Evolutionary conservation across 176 grass and related monocot genomes (phyloP), one percentile per base, ranked within the genome.

Genomic region (Musa acuminata): DNA sequence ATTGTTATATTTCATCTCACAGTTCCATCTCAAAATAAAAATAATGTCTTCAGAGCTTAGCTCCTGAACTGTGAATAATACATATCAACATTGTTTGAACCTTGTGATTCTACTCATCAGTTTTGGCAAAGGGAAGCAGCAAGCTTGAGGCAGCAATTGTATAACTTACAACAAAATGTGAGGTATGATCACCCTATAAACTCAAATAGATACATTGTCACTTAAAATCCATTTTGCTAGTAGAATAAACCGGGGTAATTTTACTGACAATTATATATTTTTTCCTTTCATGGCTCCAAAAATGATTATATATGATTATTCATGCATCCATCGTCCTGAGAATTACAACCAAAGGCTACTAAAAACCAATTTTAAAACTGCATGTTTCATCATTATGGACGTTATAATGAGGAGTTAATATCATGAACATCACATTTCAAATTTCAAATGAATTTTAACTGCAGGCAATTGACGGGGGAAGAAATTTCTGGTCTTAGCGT

Each of bases 131-230:
- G 26, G 58, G 89, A 91, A 80, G 85, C 74, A 81, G 52, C 24
- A 73, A 83, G 85, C 71, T 85, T 91, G 71, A 85, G 80, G 65
- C 89, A 91, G 53, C 85, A 87, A 91, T 74, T 91, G 50, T 59
- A 76, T 58, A 91, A 87, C 82, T 87, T 91, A 74, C 85, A 85
- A 87, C 82, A 85, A 19, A 73, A 80, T 76, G 77, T 81, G 9
- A 71, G 85, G 88, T 91, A 84, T 77, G 73, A 54, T n/a, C 52
- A 78, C 73, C n/a, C 87, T 78, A 65, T 53, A 70, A 69, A 35
- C 79, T 60, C 12, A 69, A 35, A 72, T 11, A 51, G 81, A 69
- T 64, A 17, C 14, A 76, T 20, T 62, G 22, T 52, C 19, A 78
- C 52, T 80, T 57, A 51, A 16, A 35, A 14, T 85, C 80, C 3